Base-by-base conservation (phyloP, 2,329 filamentous ascomycete genomes). In the Aspergillus fumigatus region DNA sequence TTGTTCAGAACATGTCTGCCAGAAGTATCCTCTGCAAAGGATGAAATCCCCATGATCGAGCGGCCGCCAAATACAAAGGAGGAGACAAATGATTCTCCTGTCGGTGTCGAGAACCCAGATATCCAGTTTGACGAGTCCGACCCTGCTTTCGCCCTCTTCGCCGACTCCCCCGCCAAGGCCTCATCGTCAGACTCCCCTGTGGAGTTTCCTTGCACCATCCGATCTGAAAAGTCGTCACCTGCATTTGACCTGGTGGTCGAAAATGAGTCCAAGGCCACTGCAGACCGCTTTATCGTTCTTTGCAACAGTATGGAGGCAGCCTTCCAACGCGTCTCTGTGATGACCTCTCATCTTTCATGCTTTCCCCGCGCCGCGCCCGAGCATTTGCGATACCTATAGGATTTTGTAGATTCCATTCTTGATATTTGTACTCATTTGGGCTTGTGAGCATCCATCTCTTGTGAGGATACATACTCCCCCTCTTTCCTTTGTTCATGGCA, bases 231-330 rank as follows among this genome's bases (percentile, higher is more conserved):
- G 79, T 75, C 81, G 2, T 76, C 85, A 50, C 76, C 83, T 14
- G 80, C 83, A 50, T 84, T 83, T 65, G 83, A 88, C 62, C 80
- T 92, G n/a, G 76, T 89, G 29, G 82, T 88, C 54, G 78, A 70
- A 43, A 59, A 64, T 19, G 66, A 70, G 9, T 56, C 65, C 14
- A 64, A 59, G 48, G 60, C 65, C 26, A 61, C 64, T 11, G 62
- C 67, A 57, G 66, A 59, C 51, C 70, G 67, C 3, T 73, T 78
- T 57, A 66, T 70, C 57, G 62, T 65, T 14, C 63, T 78, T 21
- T 76, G 73, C 58, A 58, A 69, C 48, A 76, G 66, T 55, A 75
- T 78, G 58, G 74, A 78, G 55, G 71, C 69, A n/a, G 67, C 75
- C 45, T 78, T 73, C 53, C 67, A 75, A 54, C 73, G 75, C 25